phyloP scores from a whole-genome alignment of 768 basidiomycete species.

The Cubamyces lactineus region DNA sequence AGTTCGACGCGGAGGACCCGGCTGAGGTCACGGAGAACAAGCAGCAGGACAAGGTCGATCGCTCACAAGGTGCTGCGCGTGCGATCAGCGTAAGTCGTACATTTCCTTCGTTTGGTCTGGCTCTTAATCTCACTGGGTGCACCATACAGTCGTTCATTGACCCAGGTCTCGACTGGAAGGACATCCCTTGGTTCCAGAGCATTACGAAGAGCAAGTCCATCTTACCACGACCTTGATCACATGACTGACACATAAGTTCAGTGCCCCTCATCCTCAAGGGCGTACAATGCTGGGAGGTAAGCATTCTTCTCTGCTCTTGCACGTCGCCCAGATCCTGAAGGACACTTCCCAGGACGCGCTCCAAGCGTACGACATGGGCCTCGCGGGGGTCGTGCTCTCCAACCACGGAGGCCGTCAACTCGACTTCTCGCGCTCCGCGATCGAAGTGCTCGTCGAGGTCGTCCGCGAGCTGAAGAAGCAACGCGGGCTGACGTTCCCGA shows the following conservation, averaged over 20 bases:
- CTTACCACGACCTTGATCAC: too few relatives aligned
- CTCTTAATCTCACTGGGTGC: not conserved
- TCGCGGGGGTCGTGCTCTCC: slow-evolving; percentile 54
- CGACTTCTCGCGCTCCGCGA: slow-evolving; percentile 48
- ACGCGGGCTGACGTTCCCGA: slow-evolving; percentile 74
- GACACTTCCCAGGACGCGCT: slow-evolving; percentile 46
- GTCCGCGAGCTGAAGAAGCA: slow-evolving; percentile 66
- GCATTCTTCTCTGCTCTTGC: not conserved
- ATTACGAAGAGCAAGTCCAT: slow-evolving; percentile 55
- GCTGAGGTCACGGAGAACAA: slow-evolving; percentile 56
- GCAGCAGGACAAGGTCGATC: slow-evolving; percentile 61
- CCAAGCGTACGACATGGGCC: slow-evolving; percentile 49
- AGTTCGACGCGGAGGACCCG: slow-evolving; percentile 83
- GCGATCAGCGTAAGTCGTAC: slow-evolving; percentile 77
- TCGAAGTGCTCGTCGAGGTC: slow-evolving; percentile 62
- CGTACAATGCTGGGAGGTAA: slow-evolving; percentile 61
- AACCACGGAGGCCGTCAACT: slow-evolving; percentile 65
- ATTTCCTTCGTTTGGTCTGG: not conserved
- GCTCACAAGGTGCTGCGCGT: slow-evolving; percentile 89
- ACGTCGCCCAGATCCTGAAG: not conserved
- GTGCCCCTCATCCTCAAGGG: slow-evolving; percentile 70
- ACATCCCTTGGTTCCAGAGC: slow-evolving; percentile 66
- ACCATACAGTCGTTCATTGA: slow-evolving; percentile 89
- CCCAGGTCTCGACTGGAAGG: slow-evolving; percentile 84
- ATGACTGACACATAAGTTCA: not conserved